A percentile compares a stretch with the other conserved stretches of the same genome.
These are phyloP conservation scores for Pichia manshurica DNA, from an alignment of 805 yeast species.

Conservation along the genomic window DNA sequence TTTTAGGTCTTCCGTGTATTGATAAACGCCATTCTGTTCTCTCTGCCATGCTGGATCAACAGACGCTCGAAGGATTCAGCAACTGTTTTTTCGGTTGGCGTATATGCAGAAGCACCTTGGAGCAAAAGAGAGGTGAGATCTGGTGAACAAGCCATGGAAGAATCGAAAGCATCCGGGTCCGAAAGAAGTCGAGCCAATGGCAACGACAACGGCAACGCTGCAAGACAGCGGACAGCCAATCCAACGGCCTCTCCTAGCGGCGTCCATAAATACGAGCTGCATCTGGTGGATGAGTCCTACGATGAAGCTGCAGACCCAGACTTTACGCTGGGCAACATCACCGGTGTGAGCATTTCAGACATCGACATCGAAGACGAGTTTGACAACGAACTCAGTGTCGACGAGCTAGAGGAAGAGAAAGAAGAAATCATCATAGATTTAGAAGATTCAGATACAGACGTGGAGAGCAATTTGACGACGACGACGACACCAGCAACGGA, in stretches of 20 bases:
- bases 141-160: no score
- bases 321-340: conserved; percentile 16
- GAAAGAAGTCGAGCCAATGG: background rate
- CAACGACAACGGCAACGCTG: background rate
- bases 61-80: no score
- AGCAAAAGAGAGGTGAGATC: no score
- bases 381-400: background rate
- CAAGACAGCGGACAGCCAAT: background rate
- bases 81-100: no score
- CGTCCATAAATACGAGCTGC: background rate
- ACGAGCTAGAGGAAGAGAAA: background rate
- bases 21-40: no score
- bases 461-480: background rate
- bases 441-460: conserved; percentile 2
- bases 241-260: no score
- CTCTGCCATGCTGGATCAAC: no score
- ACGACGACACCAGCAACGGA: background rate
- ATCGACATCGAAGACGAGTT: background rate
- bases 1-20: no score
- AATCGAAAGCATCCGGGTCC: background rate
- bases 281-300: conserved; percentile 19
- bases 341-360: background rate
- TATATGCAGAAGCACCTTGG: no score
- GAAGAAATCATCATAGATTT: background rate
- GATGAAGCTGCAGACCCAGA: conserved; percentile 28